A percentile compares a stretch with the other conserved stretches of the same genome.
phyloP scores from a whole-genome alignment of 2,329 filamentous ascomycete species.

The Didymella glomerata region DNA sequence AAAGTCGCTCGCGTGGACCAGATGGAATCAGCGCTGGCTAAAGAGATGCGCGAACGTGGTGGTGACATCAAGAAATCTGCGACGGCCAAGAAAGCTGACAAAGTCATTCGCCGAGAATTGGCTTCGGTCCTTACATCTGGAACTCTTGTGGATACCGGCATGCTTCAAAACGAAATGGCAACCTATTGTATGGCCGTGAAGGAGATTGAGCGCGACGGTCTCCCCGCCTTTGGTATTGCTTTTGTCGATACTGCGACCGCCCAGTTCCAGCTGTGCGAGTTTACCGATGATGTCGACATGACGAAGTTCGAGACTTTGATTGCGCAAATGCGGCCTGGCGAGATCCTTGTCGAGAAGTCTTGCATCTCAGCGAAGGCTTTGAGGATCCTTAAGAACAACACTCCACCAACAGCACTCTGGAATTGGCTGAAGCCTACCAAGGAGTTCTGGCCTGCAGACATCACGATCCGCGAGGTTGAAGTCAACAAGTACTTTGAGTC shows the following conservation, averaged over 20 bases:
- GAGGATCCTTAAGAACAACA: slow-evolving; percentile 96
- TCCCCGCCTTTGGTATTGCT: slow-evolving; percentile 86
- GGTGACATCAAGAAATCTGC: slow-evolving; percentile 59
- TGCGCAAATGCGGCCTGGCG: slow-evolving; percentile 87
- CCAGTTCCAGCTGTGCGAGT: slow-evolving; percentile 92
- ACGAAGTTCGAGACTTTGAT: slow-evolving; percentile 98
- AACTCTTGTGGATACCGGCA: slow-evolving; percentile 91
- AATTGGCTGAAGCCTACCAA: slow-evolving; percentile 86
- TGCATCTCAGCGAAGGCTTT: slow-evolving; percentile 86
- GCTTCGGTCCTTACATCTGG: slow-evolving; percentile 90
- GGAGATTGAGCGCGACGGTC: slow-evolving; percentile 69
- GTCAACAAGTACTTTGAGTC: slow-evolving; percentile 79
- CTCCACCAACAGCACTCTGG: slow-evolving; percentile 90
- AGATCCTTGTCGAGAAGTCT: slow-evolving; percentile 85
- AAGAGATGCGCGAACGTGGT: slow-evolving; percentile 97
- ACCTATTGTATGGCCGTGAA: slow-evolving; percentile 97
- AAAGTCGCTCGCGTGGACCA: slow-evolving; percentile 98
- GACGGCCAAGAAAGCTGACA: slow-evolving; percentile 69
- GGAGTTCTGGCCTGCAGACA: slow-evolving; percentile 91
- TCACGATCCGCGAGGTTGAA: slow-evolving; percentile 81
- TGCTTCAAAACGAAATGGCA: slow-evolving; percentile 98
- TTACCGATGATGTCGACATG: slow-evolving; percentile 88
- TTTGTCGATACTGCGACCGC: slow-evolving; percentile 97
- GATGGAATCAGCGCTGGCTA: slow-evolving; percentile 92
- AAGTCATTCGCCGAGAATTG: slow-evolving; percentile 90